These are phyloP conservation scores for Tardiomyces blankii DNA, from an alignment of 1,139 yeast genomes.

Conservation along the genomic window DNA sequence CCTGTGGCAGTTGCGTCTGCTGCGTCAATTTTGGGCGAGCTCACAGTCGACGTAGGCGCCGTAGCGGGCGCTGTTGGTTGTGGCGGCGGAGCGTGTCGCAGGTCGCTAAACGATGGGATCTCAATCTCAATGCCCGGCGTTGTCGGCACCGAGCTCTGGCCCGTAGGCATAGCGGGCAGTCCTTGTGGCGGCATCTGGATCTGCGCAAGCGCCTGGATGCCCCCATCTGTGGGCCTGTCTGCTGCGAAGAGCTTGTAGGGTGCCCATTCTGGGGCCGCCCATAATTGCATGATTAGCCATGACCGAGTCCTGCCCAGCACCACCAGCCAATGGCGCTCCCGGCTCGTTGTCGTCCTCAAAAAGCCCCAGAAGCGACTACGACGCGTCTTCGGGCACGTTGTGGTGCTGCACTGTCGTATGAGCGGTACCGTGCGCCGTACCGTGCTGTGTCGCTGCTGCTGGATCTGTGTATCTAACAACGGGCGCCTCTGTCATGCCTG, in stretches of 20 bases:
- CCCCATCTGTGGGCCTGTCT: background rate
- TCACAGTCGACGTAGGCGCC: conserved; percentile 2
- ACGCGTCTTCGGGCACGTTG: conserved; percentile 35
- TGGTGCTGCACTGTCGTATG: no score
- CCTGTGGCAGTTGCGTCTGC: background rate
- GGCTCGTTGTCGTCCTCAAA: conserved; percentile 42
- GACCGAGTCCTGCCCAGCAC: background rate
- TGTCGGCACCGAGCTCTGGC: conserved; percentile 15
- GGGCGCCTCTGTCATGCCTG: no score
- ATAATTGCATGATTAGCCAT: background rate
- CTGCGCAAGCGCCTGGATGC: background rate
- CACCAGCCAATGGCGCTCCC: conserved; percentile 3
- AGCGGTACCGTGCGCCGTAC: conserved; percentile 4
- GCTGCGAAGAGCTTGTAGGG: no score
- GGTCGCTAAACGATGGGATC: conserved; percentile 38
- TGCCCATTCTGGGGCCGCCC: background rate
- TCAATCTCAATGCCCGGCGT: conserved; percentile 45
- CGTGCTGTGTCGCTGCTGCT: background rate
- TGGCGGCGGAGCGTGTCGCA: conserved; percentile 21
- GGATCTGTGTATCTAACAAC: no score
- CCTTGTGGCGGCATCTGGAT: conserved; percentile 38
- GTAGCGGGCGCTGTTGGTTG: conserved; percentile 1
- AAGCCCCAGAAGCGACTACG: conserved; percentile 59
- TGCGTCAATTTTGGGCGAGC: background rate
- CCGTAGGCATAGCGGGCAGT: conserved; percentile 21